Evolutionary conservation across 345 rosid genomes (phyloP), one percentile per base, ranked within the genome.

Genomic region (Abelmoschus esculentus): DNA sequence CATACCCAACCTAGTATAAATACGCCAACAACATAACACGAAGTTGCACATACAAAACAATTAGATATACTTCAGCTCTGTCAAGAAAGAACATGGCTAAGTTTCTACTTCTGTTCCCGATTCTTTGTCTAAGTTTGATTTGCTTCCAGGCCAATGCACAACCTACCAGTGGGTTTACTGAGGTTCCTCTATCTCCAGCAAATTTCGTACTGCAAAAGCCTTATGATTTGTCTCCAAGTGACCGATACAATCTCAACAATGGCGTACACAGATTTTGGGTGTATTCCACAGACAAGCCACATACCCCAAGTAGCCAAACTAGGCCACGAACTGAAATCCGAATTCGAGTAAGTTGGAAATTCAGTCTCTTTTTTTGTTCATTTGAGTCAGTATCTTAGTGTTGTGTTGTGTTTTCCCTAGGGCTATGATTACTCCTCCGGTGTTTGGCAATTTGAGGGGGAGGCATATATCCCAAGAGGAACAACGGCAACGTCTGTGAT

Each of bases 381-480:
- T 46, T 13, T 5, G 13, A 8, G n/a, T 46, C 0, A 12, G 44
- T 40, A 9, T 8, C 44, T 40, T 40, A 40, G 44, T 40, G 44
- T 11, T 40, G 44, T 38, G 9, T 46, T 11, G 7, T 8, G n/a
- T 29, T 1, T 2, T 22, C 2, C 13, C 2, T 29, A 84, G 87
- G 87, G 83, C 18, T 66, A 77, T 28, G 78, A 75, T 61, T 81
- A 81, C 59, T 62, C 77, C 0, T 69, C 76, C 0, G 85, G 83
- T 6, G 78, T 77, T 0, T 79, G 85, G 87, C 85, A 84, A 77
- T 81, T 84, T 32, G 83, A 84, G 71, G 87, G 81, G 22, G 61
- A 73, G 4, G 78, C 75, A 7, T 79, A 73, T 29, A 78, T 84
- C 53, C 82, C 85, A 0, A 18, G 31, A 0, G 82, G 82, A 2